These are phyloP conservation scores for Priceomyces medius DNA, from an alignment of 805 yeast species.

Conservation along the genomic window DNA sequence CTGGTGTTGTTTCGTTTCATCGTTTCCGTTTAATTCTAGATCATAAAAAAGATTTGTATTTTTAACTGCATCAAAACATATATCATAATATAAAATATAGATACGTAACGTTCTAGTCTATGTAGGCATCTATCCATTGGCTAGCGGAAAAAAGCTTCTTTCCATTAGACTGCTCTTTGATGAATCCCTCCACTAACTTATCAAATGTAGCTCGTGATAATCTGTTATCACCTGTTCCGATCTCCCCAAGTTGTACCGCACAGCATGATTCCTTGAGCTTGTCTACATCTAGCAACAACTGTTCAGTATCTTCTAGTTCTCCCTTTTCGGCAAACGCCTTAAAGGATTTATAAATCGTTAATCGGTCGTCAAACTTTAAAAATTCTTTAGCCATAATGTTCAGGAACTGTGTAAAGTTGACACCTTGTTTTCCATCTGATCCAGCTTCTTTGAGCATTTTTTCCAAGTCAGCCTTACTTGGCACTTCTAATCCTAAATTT, in stretches of 20 bases:
- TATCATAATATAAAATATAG: constrained; percentile 2
- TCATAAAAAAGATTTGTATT: constrained; percentile 1
- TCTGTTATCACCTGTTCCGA: constrained; percentile 47
- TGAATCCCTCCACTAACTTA: constrained; percentile 53
- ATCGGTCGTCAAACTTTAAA: constrained; percentile 51
- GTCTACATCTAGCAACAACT: constrained; percentile 46
- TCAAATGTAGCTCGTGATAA: constrained; percentile 46
- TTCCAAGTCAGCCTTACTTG: constrained; percentile 41
- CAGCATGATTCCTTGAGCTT: constrained; percentile 50
- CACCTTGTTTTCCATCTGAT: constrained; percentile 24
- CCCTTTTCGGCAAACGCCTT: constrained; percentile 46
- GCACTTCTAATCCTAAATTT: constrained; percentile 49
- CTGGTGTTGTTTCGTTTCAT: neutral
- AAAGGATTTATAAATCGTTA: constrained; percentile 56
- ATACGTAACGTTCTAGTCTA: constrained; percentile 24
- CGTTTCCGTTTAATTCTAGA: constrained; percentile 3
- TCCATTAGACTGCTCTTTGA: constrained; percentile 56
- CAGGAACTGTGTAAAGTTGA: constrained; percentile 66
- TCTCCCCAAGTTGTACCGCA: constrained; percentile 44
- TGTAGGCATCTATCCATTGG: constrained; percentile 58
- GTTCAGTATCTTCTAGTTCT: constrained; percentile 20
- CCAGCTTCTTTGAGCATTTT: constrained; percentile 46
- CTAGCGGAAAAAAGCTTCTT: constrained; percentile 58
- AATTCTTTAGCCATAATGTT: constrained; percentile 59
- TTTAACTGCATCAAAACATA: constrained; percentile 6